These are phyloP conservation scores for Hypoxylon subgilvum DNA, from an alignment of 495 filamentous ascomycete species.

Conservation along the genomic window DNA sequence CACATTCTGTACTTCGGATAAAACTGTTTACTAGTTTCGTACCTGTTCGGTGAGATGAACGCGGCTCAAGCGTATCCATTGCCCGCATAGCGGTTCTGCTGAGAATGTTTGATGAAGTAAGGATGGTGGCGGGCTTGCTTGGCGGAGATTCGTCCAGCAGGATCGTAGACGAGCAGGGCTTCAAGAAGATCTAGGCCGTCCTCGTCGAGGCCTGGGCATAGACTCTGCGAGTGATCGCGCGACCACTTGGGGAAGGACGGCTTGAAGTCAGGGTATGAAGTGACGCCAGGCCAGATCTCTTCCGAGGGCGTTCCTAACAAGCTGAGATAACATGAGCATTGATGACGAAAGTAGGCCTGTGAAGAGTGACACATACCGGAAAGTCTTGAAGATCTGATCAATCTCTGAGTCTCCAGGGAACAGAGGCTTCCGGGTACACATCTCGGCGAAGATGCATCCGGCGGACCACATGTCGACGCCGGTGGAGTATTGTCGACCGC, in stretches of 20 bases:
- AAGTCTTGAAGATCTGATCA: conserved; percentile 99
- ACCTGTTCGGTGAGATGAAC: background rate
- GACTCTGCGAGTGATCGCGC: conserved; percentile 64
- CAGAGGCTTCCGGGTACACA: conserved; percentile 97
- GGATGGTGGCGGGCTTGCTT: conserved; percentile 93
- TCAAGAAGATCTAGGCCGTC: conserved; percentile 89
- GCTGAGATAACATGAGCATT: conserved; percentile 50
- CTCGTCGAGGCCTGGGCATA: conserved; percentile 67
- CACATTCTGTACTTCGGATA: conserved; percentile 19
- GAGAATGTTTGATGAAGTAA: conserved; percentile 78
- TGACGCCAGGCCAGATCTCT: conserved; percentile 90
- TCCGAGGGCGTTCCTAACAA: conserved; percentile 92
- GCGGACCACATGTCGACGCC: conserved; percentile 99
- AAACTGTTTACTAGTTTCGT: background rate
- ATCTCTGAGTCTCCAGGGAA: conserved; percentile 99
- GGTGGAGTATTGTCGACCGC: conserved; percentile 95
- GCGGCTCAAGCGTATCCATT: conserved; percentile 46
- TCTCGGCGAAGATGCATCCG: conserved; percentile 98
- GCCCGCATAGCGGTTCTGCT: conserved; percentile 45
- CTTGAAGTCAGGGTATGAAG: conserved; percentile 98
- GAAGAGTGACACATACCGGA: conserved; percentile 68
- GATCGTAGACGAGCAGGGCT: conserved; percentile 89
- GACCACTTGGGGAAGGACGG: conserved; percentile 94
- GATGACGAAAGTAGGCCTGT: background rate
- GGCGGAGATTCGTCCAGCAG: conserved; percentile 88